Percentiles rank a stretch among this genome's conserved stretches.
phyloP scores from a whole-genome alignment of 495 filamentous ascomycete genomes.

The Corynascus novoguineensis region DNA sequence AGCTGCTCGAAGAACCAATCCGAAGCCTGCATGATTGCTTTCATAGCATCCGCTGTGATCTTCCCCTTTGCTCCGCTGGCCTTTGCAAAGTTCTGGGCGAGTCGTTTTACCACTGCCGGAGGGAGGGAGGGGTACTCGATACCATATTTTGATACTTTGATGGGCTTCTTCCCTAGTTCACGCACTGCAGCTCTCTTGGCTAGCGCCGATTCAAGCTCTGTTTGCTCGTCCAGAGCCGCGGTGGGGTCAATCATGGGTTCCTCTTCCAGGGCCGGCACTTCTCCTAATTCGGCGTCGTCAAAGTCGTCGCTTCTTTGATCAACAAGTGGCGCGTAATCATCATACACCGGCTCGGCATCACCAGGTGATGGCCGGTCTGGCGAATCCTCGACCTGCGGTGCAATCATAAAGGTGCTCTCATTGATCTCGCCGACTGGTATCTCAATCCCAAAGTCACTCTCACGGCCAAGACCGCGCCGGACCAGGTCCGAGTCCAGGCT shows the following conservation, averaged over 20 bases:
- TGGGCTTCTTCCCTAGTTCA: slow-evolving; percentile 42
- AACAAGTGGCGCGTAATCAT: slow-evolving; percentile 17
- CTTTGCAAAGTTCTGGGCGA: slow-evolving; percentile 66
- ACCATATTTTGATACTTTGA: slow-evolving; percentile 64
- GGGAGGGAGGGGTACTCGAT: slow-evolving; percentile 72
- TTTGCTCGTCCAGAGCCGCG: background rate
- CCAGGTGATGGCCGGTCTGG: slow-evolving; percentile 7
- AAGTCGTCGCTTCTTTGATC: slow-evolving; percentile 24
- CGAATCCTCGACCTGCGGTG: slow-evolving; percentile 26
- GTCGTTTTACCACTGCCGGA: slow-evolving; percentile 61
- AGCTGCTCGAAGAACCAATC: slow-evolving; percentile 88
- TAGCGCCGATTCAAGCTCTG: background rate
- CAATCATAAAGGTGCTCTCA: slow-evolving; percentile 42
- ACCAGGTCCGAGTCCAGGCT: slow-evolving; percentile 36
- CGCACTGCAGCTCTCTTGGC: slow-evolving; percentile 25
- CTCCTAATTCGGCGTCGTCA: slow-evolving; percentile 26
- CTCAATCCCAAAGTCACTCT: slow-evolving; percentile 45
- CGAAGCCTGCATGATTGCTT: slow-evolving; percentile 68
- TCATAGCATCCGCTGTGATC: slow-evolving; percentile 65
- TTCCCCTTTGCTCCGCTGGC: slow-evolving; percentile 56
- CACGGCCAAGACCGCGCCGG: slow-evolving; percentile 31
- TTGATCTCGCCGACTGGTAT: slow-evolving; percentile 39
- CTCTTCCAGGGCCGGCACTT: slow-evolving; percentile 16
- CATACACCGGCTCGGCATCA: slow-evolving; percentile 16
- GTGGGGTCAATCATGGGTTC: slow-evolving; percentile 17